Conservation (phyloP, 108 stramenopile species). For the Skeletonema marinoi region DNA sequence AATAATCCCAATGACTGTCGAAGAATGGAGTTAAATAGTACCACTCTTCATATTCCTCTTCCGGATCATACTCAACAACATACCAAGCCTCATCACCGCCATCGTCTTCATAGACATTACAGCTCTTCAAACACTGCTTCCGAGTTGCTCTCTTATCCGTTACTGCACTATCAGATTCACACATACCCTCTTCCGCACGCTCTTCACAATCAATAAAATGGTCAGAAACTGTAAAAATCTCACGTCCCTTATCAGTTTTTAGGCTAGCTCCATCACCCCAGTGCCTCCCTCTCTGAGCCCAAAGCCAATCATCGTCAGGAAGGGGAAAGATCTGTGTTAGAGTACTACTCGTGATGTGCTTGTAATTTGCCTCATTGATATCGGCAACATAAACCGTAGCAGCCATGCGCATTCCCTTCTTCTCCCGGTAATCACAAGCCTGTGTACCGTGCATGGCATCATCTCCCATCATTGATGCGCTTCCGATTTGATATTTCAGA, state of each 20-base stretch:
- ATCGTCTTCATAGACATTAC: slow-evolving; percentile 27
- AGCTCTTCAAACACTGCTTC: slow-evolving; percentile 38
- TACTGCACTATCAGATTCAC: slow-evolving; percentile 22
- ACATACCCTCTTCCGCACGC: slow-evolving; percentile 37
- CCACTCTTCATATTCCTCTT: slow-evolving; percentile 1
- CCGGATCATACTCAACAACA: not conserved
- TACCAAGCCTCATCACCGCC: not conserved
- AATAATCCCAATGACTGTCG: slow-evolving; percentile 9
- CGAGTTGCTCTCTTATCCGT: slow-evolving; percentile 1
- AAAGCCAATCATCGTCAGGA: slow-evolving; percentile 34
- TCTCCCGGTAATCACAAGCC: slow-evolving; percentile 63
- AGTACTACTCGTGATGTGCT: slow-evolving; percentile 26
- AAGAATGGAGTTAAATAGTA: slow-evolving; percentile 22
- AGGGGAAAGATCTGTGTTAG: slow-evolving; percentile 49
- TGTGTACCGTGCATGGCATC: slow-evolving; percentile 68
- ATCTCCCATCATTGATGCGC: slow-evolving; percentile 65
- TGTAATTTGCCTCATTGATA: slow-evolving; percentile 53
- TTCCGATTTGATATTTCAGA: slow-evolving; percentile 45
- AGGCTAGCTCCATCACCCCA: slow-evolving; percentile 38
- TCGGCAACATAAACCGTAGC: slow-evolving; percentile 73
- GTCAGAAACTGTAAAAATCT: slow-evolving; percentile 33
- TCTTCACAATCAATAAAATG: slow-evolving; percentile 24
- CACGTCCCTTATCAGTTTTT: slow-evolving; percentile 50
- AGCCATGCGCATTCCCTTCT: slow-evolving; percentile 60
- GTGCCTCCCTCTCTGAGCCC: slow-evolving; percentile 42